Base-by-base conservation (phyloP, 805 yeast species). In the Candida xyloterini region DNA sequence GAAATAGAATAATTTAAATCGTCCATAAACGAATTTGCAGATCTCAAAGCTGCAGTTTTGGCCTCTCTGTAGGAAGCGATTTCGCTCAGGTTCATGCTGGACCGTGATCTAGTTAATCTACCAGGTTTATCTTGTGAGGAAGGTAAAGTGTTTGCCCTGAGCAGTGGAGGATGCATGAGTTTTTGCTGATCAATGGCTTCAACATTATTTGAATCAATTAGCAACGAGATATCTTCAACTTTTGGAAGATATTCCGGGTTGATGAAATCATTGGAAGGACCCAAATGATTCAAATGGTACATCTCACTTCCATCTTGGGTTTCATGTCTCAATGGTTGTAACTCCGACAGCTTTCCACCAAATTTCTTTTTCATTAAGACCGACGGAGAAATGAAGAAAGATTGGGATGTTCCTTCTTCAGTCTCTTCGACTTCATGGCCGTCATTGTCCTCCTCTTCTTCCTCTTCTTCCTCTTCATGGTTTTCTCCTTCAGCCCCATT, bases 81-180 rank as follows among this genome's bases (percentile, higher is more conserved):
- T 21, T 75, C 68, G n/a, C 79, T 73, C 37, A 79, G 60, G 52
- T 78, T 78, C 24, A 74, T 65, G 7, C 78, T 68, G 3, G 80
- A 75, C 42, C 71, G 70, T 8, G 81, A 75, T 44, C 70, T 60
- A 40, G 59, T 65, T 11, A 60, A 40, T 25, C 50, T 49, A 9
- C 45, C 35, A 5, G 37, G 36, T 22, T 33, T 44, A 8, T 42
- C 30, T 14, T 28, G 43, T 52, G 28, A 40, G 15, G 39, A 45
- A 21, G 41, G 53, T 50, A 40, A 40, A 23, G 48, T 41, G 30
- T 40, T 42, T 36, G 51, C 26, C 25, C 53, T 28, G 11, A 36
- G 26, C 8, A 43, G 35, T 15, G 40, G 37, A 24, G 40, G 47
- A 20, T 40, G 47, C 27, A 34, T 40, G 10, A 9, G 62, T 46